These are phyloP conservation scores for Leptographium wingfieldii DNA, from an alignment of 2,329 filamentous ascomycete genomes.

Conservation along the genomic window DNA sequence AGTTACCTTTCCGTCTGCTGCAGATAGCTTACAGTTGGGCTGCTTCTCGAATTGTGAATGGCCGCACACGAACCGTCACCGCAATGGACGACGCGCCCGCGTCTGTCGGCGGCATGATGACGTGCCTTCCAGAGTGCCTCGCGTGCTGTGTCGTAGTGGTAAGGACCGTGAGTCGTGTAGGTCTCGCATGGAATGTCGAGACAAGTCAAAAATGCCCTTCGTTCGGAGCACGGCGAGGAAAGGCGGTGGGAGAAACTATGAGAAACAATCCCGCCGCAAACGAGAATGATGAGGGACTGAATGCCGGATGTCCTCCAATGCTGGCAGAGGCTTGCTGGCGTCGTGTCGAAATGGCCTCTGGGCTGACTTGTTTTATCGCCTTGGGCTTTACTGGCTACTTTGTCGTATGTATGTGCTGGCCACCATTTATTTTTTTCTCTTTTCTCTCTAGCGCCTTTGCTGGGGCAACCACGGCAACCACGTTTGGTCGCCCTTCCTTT, in stretches of 20 bases:
- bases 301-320: too few relatives aligned
- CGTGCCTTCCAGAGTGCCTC: background rate
- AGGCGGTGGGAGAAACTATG: background rate
- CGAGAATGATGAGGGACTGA: background rate
- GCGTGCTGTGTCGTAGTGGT: background rate
- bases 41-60: slow-evolving; percentile 80
- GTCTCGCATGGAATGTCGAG: background rate
- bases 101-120: slow-evolving; percentile 23
- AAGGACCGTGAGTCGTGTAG: background rate
- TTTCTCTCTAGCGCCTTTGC: background rate
- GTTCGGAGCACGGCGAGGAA: background rate
- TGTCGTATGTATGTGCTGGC: background rate
- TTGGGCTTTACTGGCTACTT: background rate
- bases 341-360: background rate
- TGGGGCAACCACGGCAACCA: background rate
- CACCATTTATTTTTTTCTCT: background rate
- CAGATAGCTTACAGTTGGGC: slow-evolving; percentile 59
- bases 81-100: slow-evolving; percentile 45
- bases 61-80: slow-evolving; percentile 57
- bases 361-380: background rate
- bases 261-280: background rate
- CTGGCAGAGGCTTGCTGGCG: background rate
- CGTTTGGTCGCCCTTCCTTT: background rate
- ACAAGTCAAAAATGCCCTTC: background rate
- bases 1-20: too few relatives aligned